Percentiles rank a stretch among this genome's conserved stretches.
These are phyloP conservation scores for Xylaria sp. DNA, from an alignment of 2,329 filamentous ascomycete genomes.

Conservation along the genomic window DNA sequence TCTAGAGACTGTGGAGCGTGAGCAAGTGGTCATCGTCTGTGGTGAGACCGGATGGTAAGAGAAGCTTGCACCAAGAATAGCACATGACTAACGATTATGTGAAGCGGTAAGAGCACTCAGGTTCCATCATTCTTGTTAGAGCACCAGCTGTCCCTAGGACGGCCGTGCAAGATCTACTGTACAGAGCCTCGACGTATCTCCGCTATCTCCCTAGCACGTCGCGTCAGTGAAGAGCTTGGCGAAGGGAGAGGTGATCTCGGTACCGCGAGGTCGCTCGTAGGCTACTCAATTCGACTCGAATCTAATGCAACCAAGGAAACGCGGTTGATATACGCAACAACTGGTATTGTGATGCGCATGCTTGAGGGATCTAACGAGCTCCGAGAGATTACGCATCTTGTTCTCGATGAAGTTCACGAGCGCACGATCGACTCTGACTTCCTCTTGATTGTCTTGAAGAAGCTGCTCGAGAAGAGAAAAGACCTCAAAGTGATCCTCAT, in stretches of 20 bases:
- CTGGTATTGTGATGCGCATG: constrained; percentile 97
- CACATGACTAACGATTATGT: neutral
- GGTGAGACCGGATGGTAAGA: constrained; percentile 87
- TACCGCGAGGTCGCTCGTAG: constrained; percentile 81
- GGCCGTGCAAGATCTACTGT: constrained; percentile 89
- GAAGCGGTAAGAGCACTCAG: constrained; percentile 90
- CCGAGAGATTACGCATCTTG: constrained; percentile 86
- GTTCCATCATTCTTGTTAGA: constrained; percentile 94
- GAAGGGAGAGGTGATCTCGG: constrained; percentile 84
- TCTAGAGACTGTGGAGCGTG: constrained; percentile 73
- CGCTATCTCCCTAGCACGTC: constrained; percentile 88
- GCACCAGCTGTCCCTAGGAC: constrained; percentile 80
- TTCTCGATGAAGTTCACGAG: constrained; percentile 98
- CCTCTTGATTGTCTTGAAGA: constrained; percentile 86
- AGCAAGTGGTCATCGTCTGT: constrained; percentile 91
- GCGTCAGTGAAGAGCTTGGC: constrained; percentile 93
- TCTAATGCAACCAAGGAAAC: constrained; percentile 84
- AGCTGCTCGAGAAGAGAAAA: constrained; percentile 75
- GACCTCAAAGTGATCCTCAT: constrained; percentile 94
- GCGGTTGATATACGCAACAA: constrained; percentile 86
- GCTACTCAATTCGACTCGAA: constrained; percentile 93
- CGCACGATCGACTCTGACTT: constrained; percentile 97
- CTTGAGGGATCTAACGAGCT: constrained; percentile 87
- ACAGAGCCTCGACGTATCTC: constrained; percentile 96
- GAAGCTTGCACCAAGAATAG: neutral